A percentile compares a stretch with the other conserved stretches of the same genome.
These are phyloP conservation scores for Trichoderma sp. DNA, from an alignment of 2,329 filamentous ascomycete species.

Conservation along the genomic window DNA sequence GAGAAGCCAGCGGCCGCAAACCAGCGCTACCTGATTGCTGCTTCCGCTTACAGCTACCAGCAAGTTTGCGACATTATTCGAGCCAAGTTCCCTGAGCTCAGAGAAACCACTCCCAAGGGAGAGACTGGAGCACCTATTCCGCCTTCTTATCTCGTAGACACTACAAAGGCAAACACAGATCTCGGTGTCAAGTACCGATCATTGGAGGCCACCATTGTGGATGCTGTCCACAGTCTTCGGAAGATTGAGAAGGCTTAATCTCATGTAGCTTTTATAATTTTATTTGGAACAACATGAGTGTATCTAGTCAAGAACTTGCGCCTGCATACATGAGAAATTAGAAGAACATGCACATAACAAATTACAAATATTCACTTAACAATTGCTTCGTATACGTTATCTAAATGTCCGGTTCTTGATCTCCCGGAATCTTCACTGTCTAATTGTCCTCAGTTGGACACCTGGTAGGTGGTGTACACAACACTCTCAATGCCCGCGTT, in stretches of 20 bases:
- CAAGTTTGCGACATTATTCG: background rate
- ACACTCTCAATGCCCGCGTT: slow-evolving; percentile 5
- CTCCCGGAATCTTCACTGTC: background rate
- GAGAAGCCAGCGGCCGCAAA: background rate
- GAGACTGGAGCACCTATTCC: background rate
- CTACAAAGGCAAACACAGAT: background rate
- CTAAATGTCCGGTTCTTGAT: background rate
- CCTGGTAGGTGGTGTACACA: background rate
- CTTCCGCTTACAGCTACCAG: background rate
- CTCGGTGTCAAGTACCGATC: background rate
- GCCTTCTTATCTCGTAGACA: background rate
- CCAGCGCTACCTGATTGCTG: background rate
- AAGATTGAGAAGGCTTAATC: background rate
- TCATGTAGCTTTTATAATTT: background rate
- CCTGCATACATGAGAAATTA: background rate
- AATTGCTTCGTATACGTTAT: background rate
- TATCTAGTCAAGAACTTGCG: background rate
- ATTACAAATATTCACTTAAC: too few relatives aligned
- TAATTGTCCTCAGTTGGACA: background rate
- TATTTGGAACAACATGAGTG: background rate
- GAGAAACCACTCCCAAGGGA: background rate
- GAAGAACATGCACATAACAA: background rate
- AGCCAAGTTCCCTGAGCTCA: background rate
- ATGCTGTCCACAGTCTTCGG: background rate
- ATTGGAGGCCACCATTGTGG: background rate